Base-by-base conservation (phyloP, 73 alveolate genomes). In the Symbiodinium pilosum region DNA sequence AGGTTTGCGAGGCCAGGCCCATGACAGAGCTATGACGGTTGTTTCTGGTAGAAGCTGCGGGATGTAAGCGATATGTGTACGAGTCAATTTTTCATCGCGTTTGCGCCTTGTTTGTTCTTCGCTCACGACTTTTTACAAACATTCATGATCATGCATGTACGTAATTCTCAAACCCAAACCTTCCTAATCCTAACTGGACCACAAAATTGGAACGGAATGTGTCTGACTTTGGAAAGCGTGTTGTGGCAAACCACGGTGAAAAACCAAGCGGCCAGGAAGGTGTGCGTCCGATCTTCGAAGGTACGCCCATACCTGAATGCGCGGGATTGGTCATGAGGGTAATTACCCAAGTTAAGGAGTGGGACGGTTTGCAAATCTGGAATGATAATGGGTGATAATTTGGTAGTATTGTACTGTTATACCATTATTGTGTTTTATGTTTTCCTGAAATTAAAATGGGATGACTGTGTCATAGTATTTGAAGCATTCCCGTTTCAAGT, bases 221-320 rank as follows among this genome's bases (percentile, higher is more conserved):
- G 64, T 47, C 64, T 47, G 64, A 16, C 16, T 47, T 47, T 47
- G 16, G 64, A 47, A 16, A 16, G n/a, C 14, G 73, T 56, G 73
- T 56, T 56, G 73, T 56, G 32, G 73, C 73, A 56, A 56, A 56
- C 5, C 73, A 5, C 21, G 73, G 73, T 56, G 32, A 5, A 5
- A 56, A 56, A 16, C 73, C 73, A 56, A 56, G 73, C n/a, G 73
- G 73, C 73, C 24, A 88, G 26, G 86, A 88, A 88, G 87, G 75
- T 88, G 51, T 88, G 95, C 32, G 95, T 88, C 2, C 95, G 95
- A 64, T 88, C 95, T 44, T 88, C 95, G 51, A 88, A 88, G 36
- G 95, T 88, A 0, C 95, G 86, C 51, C 95, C 95, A 28, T 38
- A 88, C 95, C 73, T 56, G 14, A 56, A 56, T 5, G 73, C 14